Base-by-base conservation (phyloP, 1,284 basidiomycete species). In the Ceraceosorus bombacis region DNA sequence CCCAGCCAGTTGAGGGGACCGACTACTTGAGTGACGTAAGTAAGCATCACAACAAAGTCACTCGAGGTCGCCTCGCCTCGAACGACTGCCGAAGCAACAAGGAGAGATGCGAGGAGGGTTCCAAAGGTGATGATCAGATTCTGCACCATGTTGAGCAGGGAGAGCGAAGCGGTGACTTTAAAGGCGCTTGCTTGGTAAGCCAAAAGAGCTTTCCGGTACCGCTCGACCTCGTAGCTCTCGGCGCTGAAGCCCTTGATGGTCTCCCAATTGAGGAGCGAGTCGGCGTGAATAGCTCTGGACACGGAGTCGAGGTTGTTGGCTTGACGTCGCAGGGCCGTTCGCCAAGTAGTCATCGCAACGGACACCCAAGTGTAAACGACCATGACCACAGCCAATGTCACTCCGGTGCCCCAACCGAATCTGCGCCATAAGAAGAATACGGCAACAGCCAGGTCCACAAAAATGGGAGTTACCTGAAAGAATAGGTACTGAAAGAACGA, bases 381-480 rank as follows among this genome's bases (percentile, higher is more conserved):
- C 84, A 91, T 86, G 55, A 91, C 86, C 51, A 85, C 69, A 70
- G 87, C 85, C 43, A 92, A 85, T 10, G 86, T 83, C 43, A 91
- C 80, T 0, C 82, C 82, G 83, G 85, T 86, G 66, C 85, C 84
- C 65, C 88, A 87, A 62, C 82, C 79, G 60, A 85, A 66, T 58
- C 81, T 81, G 72, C 88, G 86, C 27, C 86, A 80, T 13, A 85
- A 80, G 46, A 88, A 81, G 9, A 88, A 59, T 48, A 78, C 71
- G 13, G 79, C 79, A 41, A 80, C 74, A 43, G 72, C 70, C 60
- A 88, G 85, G 78, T 93, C 90, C 59, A 89, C 80, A 68, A 91
- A 84, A 40, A 86, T 88, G 0, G 91, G 89, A 27, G 86, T 67
- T 62, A 91, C 84, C 67, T 84, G 87, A 82, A 91, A 91, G 38